Base-by-base conservation (phyloP, 805 yeast species). In the Metschnikowia noctiluminum region DNA sequence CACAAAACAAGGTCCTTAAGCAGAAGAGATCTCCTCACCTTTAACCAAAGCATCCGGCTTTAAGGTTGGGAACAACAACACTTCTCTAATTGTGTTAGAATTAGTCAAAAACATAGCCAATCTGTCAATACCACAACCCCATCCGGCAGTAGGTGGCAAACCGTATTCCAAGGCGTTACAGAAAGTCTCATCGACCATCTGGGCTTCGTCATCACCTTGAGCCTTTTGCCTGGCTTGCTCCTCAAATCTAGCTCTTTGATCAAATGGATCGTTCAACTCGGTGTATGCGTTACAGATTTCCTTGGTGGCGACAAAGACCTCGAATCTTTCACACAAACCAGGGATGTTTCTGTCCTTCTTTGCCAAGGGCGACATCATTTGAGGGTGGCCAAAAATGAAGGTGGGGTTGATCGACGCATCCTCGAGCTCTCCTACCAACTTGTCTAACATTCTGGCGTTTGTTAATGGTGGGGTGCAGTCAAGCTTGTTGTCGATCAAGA, bases 81-180 rank as follows among this genome's bases (percentile, higher is more conserved):
- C 98, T 78, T 92, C 99, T 84, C 97, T 89, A 66, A 92, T 92
- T 60, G 97, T 88, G 78, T 90, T 87, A 50, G 96, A 88, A 73
- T 94, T 84, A 54, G 98, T 94, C 76, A 94, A 82, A 79, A 94
- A 94, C 99, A 92, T 92, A 65, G 97, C 90, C 66, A 92, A 70
- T 79, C 99, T 87, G 75, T 92, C 99, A 60, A 92, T 91, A 81
- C 99, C 99, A 76, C 96, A 86, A 62, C 99, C 99, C 98, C 98
- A 92, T 61, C 99, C 99, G 71, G 96, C 98, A 61, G 98, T 94
- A 63, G 99, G 99, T 52, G 99, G 99, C 64, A 92, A 81, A 73
- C 98, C 99, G 71, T 89, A 92, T 77, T 92, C 99, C 64, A 92
- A 81, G 59, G 99, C 97, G 63, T 91, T 88, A 79, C 96, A 87